Conservation (phyloP, 179 eudicot genomes). For the Camellia oleifera region DNA sequence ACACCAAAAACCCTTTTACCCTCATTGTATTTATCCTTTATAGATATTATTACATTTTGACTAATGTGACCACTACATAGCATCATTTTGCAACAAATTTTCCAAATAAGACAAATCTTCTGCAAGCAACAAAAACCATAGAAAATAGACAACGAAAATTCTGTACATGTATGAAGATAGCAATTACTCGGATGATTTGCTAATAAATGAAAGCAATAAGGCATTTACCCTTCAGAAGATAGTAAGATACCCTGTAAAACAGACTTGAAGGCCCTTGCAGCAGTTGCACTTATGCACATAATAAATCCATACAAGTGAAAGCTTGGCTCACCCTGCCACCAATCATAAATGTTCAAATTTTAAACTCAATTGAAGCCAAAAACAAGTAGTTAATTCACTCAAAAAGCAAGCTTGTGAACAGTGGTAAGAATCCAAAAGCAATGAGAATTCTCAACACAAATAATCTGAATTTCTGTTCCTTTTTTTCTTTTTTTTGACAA, state of each 20-base stretch:
- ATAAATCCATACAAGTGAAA: slow-evolving; percentile 93
- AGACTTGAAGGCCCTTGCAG: slow-evolving; percentile 95
- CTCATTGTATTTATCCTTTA: background rate
- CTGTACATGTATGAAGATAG: background rate
- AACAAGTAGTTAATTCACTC: background rate
- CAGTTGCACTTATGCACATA: slow-evolving; percentile 92
- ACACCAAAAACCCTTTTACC: background rate
- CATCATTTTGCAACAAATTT: background rate
- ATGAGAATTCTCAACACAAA: background rate
- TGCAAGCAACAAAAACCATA: background rate
- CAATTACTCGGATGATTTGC: background rate
- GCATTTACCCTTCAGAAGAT: slow-evolving; percentile 80
- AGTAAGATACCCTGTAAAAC: slow-evolving; percentile 96
- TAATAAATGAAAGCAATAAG: background rate
- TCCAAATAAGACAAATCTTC: background rate
- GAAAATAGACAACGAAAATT: background rate
- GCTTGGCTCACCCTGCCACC: slow-evolving; percentile 92
- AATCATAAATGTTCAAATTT: slow-evolving; percentile 18
- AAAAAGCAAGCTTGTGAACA: background rate
- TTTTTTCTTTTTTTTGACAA: background rate
- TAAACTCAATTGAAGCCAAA: background rate
- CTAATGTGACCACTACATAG: background rate
- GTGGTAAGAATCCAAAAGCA: slow-evolving; percentile 2
- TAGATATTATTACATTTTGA: background rate
- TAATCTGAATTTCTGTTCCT: background rate